These are phyloP conservation scores for Rhodotorula toruloides DNA, from an alignment of 768 basidiomycete genomes.

Conservation along the genomic window DNA sequence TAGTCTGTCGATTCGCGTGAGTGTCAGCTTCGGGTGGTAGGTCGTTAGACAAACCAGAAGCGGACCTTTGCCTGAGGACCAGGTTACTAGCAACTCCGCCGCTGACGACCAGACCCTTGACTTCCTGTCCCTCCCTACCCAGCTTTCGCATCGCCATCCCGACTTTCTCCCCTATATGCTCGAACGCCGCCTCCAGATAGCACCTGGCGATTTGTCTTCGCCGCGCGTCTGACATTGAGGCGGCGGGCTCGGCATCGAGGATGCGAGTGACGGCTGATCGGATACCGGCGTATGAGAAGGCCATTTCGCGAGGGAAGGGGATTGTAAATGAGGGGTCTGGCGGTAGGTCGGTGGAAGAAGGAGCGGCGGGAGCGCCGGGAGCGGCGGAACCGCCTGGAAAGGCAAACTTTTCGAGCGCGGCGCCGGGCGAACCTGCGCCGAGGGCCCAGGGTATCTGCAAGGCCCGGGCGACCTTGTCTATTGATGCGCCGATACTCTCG, in stretches of 20 bases:
- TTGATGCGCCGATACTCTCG: constrained; percentile 37
- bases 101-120: constrained; percentile 67
- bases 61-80: constrained; percentile 62
- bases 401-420: constrained; percentile 70
- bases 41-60: neutral
- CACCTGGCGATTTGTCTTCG: constrained; percentile 56
- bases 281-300: constrained; percentile 75
- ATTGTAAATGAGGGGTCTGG: constrained; percentile 44
- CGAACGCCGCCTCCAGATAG: constrained; percentile 68
- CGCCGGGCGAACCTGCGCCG: constrained; percentile 54
- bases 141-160: constrained; percentile 55
- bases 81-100: constrained; percentile 90
- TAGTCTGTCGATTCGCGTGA: constrained; percentile 40
- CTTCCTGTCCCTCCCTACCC: constrained; percentile 24
- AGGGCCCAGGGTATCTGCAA: constrained; percentile 62
- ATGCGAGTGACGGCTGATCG: constrained; percentile 65
- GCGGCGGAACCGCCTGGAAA: neutral
- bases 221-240: constrained; percentile 11
- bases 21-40: too few species aligned
- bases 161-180: constrained; percentile 72
- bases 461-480: constrained; percentile 52
- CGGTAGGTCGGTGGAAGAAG: neutral
- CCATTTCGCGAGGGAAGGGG: constrained; percentile 56
- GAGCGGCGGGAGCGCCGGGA: constrained; percentile 17
- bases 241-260: constrained; percentile 47